Evolutionary conservation across 169 alveolate genomes (phyloP).

Genomic region (Neospora caninum): DNA sequence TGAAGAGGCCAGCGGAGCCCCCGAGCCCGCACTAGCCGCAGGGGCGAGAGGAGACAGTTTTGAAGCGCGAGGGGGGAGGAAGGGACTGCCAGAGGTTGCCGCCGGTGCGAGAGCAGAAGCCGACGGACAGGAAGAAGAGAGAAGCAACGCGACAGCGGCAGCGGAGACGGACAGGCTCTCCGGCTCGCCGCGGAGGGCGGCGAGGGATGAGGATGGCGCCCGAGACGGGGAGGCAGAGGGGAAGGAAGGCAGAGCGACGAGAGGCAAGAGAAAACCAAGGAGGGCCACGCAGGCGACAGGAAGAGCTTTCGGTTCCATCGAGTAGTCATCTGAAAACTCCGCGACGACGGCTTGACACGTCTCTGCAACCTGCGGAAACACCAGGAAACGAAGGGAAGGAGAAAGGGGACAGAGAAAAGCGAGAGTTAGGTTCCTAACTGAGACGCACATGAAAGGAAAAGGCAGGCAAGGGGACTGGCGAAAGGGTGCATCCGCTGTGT

Average conservation of each 20-base stretch:
- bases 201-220: neutral
- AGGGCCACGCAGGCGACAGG: constrained; percentile 12
- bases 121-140: no score
- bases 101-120: no score
- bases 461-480: no score
- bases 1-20: no score
- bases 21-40: neutral
- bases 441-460: no score
- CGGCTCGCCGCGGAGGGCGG: neutral
- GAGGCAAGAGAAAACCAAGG: constrained; percentile 10
- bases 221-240: neutral
- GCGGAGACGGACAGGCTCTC: neutral
- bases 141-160: neutral
- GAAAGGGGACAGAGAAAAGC: neutral
- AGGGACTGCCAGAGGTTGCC: no score
- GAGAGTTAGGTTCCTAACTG: no score
- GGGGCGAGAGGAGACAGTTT: neutral
- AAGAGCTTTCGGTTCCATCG: constrained; percentile 26
- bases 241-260: neutral
- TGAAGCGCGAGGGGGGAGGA: no score
- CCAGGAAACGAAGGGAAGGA: neutral
- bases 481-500: no score
- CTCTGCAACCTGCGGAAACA: neutral
- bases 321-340: constrained; percentile 11
- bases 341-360: constrained; percentile 37